Evolutionary conservation across 495 filamentous ascomycete species (phyloP), one percentile per base, ranked within the genome.

Genomic region (Hyaloscypha bicolor): DNA sequence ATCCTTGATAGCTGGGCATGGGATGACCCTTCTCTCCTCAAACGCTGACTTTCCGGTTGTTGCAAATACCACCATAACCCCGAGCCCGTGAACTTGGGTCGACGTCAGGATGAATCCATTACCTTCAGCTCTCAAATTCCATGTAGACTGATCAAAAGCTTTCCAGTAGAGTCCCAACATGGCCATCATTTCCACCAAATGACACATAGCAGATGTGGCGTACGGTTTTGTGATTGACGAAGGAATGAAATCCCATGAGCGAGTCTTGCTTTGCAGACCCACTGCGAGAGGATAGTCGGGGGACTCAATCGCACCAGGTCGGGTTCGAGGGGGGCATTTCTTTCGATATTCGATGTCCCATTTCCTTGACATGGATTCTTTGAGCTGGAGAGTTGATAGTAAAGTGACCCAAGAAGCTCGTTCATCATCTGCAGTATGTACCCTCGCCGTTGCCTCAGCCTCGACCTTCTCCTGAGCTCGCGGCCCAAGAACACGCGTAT

Each of bases 101-200:
- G 81, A 82, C 2, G 77, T 79, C 32, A 85, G 62, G 53, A 83
- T 79, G 69, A 74, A 82, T 0, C 82, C 82, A 67, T 85, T 85
- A 2, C 82, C 82, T 69, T 84, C 82, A 48, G 76, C 82, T 35
- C 82, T 76, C 53, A 83, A 80, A 3, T 76, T 76, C 69, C 82
- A 79, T 42, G 72, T 71, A 9, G 66, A 74, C 19, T 79, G 67
- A 70, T 83, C 77, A 65, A 82, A 83, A 64, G 79, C 79, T 62
- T 78, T 80, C 82, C 82, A 85, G 71, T 85, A 75, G 11, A 85
- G 76, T 0, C 82, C 82, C 58, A 85, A 66, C 75, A 83, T 79
- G 31, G 81, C 78, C 22, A 78, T 79, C 33, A 85, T 80, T 64
- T 83, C 82, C 19, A 85, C 75, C 9, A 85, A 55, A 66, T 85